Evolutionary conservation across 108 stramenopile genomes (phyloP).

Genomic region (Ochromonas danica): DNA sequence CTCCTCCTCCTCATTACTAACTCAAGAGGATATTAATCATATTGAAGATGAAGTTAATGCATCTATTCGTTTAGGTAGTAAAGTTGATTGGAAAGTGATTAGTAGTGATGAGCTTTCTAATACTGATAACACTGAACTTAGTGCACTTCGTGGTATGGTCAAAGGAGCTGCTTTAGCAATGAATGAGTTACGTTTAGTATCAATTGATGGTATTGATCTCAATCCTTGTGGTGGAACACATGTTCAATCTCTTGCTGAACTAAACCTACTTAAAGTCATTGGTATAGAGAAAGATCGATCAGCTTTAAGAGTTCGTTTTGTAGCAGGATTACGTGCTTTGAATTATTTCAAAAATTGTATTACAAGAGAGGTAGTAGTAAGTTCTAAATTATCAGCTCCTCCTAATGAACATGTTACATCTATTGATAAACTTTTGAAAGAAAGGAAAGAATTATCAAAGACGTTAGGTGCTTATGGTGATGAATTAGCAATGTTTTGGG

Average conservation of each 20-base stretch:
- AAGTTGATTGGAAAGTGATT: not conserved
- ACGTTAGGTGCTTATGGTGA: not conserved
- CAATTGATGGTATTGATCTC: conserved; percentile 29
- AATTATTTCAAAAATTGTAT: conserved; percentile 1
- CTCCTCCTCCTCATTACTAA: not conserved
- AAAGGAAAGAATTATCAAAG: not conserved
- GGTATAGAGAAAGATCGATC: conserved; percentile 1
- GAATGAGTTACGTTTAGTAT: not conserved
- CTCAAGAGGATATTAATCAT: conserved; percentile 2
- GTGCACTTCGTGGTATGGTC: not conserved
- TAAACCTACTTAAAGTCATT: conserved; percentile 22
- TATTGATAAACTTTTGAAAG: conserved; percentile 31
- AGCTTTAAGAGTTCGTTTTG: conserved; percentile 13
- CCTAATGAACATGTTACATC: not conserved
- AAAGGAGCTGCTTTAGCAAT: conserved; percentile 27
- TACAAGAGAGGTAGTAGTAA: not conserved
- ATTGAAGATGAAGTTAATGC: conserved; percentile 26
- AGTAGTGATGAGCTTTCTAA: not conserved
- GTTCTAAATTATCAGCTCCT: conserved; percentile 5
- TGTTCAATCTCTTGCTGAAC: not conserved
- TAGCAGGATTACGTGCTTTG: conserved; percentile 18
- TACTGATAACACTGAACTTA: not conserved
- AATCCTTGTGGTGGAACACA: conserved; percentile 37
- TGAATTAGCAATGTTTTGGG: not conserved
- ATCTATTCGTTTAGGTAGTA: not conserved